phyloP scores from a whole-genome alignment of 768 basidiomycete genomes.

The Tulasnella sp. region DNA sequence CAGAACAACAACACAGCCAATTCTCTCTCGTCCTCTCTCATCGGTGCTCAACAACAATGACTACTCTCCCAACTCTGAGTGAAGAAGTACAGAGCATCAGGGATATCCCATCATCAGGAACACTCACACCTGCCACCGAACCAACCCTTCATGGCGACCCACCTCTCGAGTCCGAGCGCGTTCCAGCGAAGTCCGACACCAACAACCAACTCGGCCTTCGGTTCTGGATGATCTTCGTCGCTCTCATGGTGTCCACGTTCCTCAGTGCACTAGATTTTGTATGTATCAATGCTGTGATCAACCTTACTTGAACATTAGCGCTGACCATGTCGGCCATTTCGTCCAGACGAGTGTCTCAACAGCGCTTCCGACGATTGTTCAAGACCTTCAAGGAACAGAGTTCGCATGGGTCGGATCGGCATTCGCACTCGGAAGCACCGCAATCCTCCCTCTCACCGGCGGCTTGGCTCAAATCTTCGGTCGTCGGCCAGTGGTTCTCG shows the following conservation, averaged over 20 bases:
- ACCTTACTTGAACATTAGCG: too few relatives aligned
- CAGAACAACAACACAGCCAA: too few relatives aligned
- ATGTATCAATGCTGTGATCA: background rate
- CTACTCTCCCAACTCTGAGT: too few relatives aligned
- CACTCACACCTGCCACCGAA: too few relatives aligned
- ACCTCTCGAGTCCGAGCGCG: too few relatives aligned
- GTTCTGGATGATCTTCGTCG: slow-evolving; percentile 10
- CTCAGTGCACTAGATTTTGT: slow-evolving; percentile 8
- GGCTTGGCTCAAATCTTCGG: slow-evolving; percentile 35
- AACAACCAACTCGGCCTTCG: background rate
- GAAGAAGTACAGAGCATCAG: too few relatives aligned
- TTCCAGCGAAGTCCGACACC: too few relatives aligned
- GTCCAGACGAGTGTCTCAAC: slow-evolving; percentile 14
- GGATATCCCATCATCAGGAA: too few relatives aligned
- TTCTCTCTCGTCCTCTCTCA: too few relatives aligned
- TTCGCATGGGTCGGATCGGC: slow-evolving; percentile 24
- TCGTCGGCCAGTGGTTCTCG: slow-evolving; percentile 31
- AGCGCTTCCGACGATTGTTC: slow-evolving; percentile 19
- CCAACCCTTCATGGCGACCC: too few relatives aligned
- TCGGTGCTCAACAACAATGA: too few relatives aligned
- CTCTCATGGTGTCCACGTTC: slow-evolving; percentile 10
- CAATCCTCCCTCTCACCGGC: slow-evolving; percentile 37
- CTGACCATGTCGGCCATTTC: too few relatives aligned
- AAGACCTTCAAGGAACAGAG: slow-evolving; percentile 17
- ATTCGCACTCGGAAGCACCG: slow-evolving; percentile 35